Evolutionary conservation across 1,284 basidiomycete genomes (phyloP), one percentile per base, ranked within the genome.

Genomic region (Fomes fomentarius): DNA sequence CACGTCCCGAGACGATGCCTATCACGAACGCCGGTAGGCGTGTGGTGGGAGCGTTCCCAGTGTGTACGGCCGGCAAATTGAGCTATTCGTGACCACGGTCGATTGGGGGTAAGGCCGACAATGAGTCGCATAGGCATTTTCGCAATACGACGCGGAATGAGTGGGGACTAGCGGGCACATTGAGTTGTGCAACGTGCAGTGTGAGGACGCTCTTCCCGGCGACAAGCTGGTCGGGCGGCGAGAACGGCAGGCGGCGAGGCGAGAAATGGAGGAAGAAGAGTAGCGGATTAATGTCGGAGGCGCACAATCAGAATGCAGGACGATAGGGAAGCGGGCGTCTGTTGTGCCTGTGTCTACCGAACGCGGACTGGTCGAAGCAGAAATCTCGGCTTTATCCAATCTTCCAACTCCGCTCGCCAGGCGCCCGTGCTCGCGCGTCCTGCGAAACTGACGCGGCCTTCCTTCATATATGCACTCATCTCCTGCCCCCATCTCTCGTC

Each of bases 371-470:
- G 33, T 28, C 38, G 45, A 51, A 50, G 65, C 65, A 53, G 63
- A 65, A 68, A 65, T 64, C 65, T 68, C 63, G 65, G 65, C 60
- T 45, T 56, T 58, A 47, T 54, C 37, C 57, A 55, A 56, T 52
- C 53, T 68, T 64, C 38, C 58, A 64, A 64, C 65, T 66, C 65
- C 63, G 66, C 54, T 42, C 41, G 25, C 14, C 39, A 56, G 54
- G 50, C 59, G 60, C 58, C 59, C 51, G 38, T 47, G n/a, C 12
- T 14, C 39, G 53, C 57, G 60, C 57, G 55, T 58, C 50, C 54
- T 44, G 25, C 11, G 44, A 63, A 62, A 63, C 66, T 68, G 63
- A 68, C 65, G 66, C 65, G 66, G 65, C 66, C 64, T 60, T 56
- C 50, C 59, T 54, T 49, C 56, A 66, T 66, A 68, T 66, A 65